Percentiles rank a stretch among this genome's conserved stretches.
Conservation (phyloP, 2,329 filamentous ascomycete species). For the Colletotrichum camelliae region DNA sequence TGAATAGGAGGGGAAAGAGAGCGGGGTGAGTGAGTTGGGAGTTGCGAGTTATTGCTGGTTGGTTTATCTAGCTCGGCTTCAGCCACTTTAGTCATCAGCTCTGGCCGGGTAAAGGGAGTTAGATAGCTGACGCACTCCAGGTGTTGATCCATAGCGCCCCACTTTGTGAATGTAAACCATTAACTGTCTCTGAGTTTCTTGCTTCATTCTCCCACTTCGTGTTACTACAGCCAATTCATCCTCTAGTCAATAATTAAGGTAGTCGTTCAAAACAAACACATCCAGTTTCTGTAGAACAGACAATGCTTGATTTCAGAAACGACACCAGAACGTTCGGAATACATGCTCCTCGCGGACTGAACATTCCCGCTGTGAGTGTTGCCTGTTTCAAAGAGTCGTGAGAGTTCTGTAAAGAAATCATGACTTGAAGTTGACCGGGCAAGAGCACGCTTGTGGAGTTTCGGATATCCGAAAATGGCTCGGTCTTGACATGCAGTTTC, state of each 20-base stretch:
- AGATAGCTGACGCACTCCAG: not conserved
- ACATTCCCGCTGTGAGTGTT: not conserved
- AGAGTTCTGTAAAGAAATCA: not conserved
- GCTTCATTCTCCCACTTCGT: not conserved
- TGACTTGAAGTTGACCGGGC: not conserved
- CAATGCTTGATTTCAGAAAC: not conserved
- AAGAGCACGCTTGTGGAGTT: not conserved
- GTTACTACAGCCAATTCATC: not conserved
- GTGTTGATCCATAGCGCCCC: not conserved
- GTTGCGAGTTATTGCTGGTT: not conserved
- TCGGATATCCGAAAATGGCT: not conserved
- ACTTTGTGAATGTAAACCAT: not conserved
- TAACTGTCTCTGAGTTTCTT: not conserved
- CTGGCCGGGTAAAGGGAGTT: not conserved
- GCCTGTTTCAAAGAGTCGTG: not conserved
- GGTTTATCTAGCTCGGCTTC: not conserved
- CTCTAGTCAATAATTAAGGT: not conserved
- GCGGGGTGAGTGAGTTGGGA: not conserved
- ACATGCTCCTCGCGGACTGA: not conserved
- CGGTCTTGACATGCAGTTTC: not conserved
- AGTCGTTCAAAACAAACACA: not conserved
- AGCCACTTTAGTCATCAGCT: not conserved
- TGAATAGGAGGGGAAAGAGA: not conserved
- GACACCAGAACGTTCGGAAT: not conserved
- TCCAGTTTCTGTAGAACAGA: not conserved